Percentiles rank a stretch among this genome's conserved stretches.
Evolutionary conservation across 1,139 yeast species (phyloP).

Genomic region (Yamadazyma epiphylla): DNA sequence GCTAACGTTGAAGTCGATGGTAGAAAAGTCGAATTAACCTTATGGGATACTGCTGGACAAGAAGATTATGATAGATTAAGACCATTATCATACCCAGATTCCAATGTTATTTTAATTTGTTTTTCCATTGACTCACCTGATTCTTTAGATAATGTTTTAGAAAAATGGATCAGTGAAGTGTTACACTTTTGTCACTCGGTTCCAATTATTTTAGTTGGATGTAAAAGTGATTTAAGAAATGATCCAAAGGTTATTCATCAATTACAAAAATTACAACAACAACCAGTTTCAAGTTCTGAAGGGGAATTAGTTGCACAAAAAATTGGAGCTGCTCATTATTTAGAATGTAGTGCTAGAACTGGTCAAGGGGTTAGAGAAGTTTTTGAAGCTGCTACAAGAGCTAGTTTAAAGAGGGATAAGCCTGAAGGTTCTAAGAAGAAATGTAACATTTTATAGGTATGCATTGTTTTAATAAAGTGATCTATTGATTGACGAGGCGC

Average conservation of each 20-base stretch:
- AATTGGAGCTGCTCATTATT: constrained; percentile 80
- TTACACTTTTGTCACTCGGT: constrained; percentile 93
- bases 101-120: constrained; percentile 88
- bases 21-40: constrained; percentile 87
- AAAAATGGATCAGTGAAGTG: constrained; percentile 93
- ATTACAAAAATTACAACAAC: constrained; percentile 69
- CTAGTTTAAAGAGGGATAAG: constrained; percentile 64
- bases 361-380: constrained; percentile 91
- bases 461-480: no score
- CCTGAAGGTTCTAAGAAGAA: constrained; percentile 52
- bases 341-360: constrained; percentile 92
- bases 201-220: constrained; percentile 90
- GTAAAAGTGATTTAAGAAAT: constrained; percentile 85
- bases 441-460: constrained; percentile 62
- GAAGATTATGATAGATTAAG: constrained; percentile 95
- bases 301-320: constrained; percentile 84
- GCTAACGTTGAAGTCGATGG: constrained; percentile 95
- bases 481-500: no score
- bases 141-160: constrained; percentile 88
- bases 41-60: constrained; percentile 99
- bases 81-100: constrained; percentile 90
- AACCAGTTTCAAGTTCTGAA: constrained; percentile 73
- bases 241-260: constrained; percentile 75
- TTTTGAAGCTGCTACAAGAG: constrained; percentile 90
- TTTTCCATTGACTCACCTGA: constrained; percentile 91